A percentile compares a stretch with the other conserved stretches of the same genome.
Evolutionary conservation across 2,329 filamentous ascomycete species (phyloP).

Genomic region (Plenodomus tracheiphilus): DNA sequence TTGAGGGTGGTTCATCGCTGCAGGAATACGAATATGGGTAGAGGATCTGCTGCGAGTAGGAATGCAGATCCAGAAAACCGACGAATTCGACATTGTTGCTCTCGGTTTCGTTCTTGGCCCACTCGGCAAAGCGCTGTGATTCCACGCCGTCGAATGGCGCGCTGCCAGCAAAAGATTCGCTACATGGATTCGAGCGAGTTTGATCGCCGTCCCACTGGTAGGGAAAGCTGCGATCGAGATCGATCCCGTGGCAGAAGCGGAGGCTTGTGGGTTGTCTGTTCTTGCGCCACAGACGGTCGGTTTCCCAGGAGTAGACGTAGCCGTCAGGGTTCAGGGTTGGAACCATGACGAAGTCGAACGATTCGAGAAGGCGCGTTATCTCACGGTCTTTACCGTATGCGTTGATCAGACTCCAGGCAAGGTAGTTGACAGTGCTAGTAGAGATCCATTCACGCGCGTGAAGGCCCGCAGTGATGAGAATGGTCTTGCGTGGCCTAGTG

Average conservation of each 20-base stretch:
- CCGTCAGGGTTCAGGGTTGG: slow-evolving; percentile 92
- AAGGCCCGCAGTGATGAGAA: slow-evolving; percentile 81
- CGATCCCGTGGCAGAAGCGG: slow-evolving; percentile 82
- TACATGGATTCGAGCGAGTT: slow-evolving; percentile 75
- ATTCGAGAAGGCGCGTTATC: slow-evolving; percentile 76
- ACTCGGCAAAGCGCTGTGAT: slow-evolving; percentile 72
- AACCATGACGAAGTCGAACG: slow-evolving; percentile 86
- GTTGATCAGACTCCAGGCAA: slow-evolving; percentile 86
- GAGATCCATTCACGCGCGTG: slow-evolving; percentile 98
- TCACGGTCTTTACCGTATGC: slow-evolving; percentile 72
- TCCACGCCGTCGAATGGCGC: slow-evolving; percentile 83
- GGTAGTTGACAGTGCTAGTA: slow-evolving; percentile 84
- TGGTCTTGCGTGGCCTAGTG: slow-evolving; percentile 66
- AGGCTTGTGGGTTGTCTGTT: slow-evolving; percentile 82
- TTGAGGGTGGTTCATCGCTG: slow-evolving; percentile 72
- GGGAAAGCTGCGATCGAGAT: slow-evolving; percentile 84
- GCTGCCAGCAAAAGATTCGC: slow-evolving; percentile 85
- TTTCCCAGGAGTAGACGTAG: slow-evolving; percentile 90
- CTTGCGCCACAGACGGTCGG: slow-evolving; percentile 92
- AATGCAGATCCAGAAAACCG: slow-evolving; percentile 88
- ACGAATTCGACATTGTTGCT: slow-evolving; percentile 74
- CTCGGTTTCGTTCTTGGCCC: slow-evolving; percentile 78
- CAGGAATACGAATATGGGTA: slow-evolving; percentile 93
- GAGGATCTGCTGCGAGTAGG: slow-evolving; percentile 91
- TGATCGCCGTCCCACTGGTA: slow-evolving; percentile 78